Conservation (phyloP, 208 protist species). For the Leishmania lainsoni region DNA sequence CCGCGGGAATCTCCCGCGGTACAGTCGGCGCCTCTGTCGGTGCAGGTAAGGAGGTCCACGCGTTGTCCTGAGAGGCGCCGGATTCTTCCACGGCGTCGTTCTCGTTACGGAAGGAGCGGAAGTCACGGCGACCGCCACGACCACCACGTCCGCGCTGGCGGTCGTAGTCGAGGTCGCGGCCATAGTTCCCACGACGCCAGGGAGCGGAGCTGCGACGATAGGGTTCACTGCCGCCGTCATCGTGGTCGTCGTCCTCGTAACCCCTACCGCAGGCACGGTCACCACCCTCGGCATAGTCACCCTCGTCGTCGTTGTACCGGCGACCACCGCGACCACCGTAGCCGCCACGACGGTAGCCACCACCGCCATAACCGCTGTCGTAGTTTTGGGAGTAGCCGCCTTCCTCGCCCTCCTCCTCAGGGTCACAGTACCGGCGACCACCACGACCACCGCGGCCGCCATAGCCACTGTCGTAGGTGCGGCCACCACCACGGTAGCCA, state of each 20-base stretch:
- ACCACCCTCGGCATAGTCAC: constrained; percentile 13
- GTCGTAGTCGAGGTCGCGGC: constrained; percentile 28
- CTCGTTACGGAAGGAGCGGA: constrained; percentile 28
- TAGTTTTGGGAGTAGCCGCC: constrained; percentile 19
- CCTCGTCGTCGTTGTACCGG: constrained; percentile 26
- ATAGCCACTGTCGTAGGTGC: constrained; percentile 13
- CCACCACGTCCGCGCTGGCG: constrained; percentile 19
- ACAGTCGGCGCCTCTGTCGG: background rate
- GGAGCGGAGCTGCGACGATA: constrained; percentile 5
- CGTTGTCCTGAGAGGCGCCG: constrained; percentile 15
- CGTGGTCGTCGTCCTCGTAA: constrained; percentile 7
- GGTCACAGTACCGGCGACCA: constrained; percentile 30
- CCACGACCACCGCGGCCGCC: constrained; percentile 26
- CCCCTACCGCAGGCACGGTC: constrained; percentile 10
- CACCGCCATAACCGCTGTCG: constrained; percentile 31
- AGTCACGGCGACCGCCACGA: constrained; percentile 21
- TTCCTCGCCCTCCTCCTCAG: constrained; percentile 27
- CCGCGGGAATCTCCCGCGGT: constrained; percentile 9
- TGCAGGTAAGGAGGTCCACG: constrained; percentile 23
- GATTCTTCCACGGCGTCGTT: constrained; percentile 5
- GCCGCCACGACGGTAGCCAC: constrained; percentile 17
- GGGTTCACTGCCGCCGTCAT: constrained; percentile 11
- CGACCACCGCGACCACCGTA: constrained; percentile 27
- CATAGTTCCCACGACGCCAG: constrained; percentile 14
- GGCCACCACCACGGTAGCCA: constrained; percentile 21